Conservation (phyloP, 352 stramenopile genomes). For the Globisporangium middletonii region DNA sequence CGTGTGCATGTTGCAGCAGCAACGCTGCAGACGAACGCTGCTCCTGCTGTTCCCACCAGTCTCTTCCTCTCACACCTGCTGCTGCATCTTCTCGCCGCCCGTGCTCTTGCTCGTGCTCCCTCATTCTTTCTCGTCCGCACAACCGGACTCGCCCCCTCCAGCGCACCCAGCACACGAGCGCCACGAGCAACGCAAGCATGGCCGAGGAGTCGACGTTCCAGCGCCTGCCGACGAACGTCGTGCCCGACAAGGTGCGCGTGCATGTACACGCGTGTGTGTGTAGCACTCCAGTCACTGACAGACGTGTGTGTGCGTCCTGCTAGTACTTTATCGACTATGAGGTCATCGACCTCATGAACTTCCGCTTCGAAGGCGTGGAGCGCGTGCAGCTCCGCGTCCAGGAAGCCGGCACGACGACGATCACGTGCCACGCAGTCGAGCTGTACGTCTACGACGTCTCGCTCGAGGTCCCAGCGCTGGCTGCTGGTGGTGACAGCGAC, state of each 20-base stretch:
- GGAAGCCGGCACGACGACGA: constrained; percentile 44
- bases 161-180: no score
- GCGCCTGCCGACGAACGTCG: constrained; percentile 50
- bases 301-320: not conserved
- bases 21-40: no score
- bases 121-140: no score
- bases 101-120: no score
- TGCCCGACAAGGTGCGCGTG: constrained; percentile 40
- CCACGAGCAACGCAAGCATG: constrained; percentile 1
- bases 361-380: constrained; percentile 68
- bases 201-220: constrained; percentile 22
- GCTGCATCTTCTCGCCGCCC: no score
- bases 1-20: no score
- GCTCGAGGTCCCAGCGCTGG: constrained; percentile 30
- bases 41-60: no score
- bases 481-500: constrained; percentile 11
- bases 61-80: no score
- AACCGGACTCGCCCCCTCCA: no score
- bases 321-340: constrained; percentile 75
- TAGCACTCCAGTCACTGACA: not conserved
- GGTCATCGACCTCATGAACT: constrained; percentile 72
- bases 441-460: constrained; percentile 79
- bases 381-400: constrained; percentile 45
- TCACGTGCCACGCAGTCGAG: constrained; percentile 94
- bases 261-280: not conserved